phyloP scores from a whole-genome alignment of 805 yeast species.

The Babjeviella inositovora region DNA sequence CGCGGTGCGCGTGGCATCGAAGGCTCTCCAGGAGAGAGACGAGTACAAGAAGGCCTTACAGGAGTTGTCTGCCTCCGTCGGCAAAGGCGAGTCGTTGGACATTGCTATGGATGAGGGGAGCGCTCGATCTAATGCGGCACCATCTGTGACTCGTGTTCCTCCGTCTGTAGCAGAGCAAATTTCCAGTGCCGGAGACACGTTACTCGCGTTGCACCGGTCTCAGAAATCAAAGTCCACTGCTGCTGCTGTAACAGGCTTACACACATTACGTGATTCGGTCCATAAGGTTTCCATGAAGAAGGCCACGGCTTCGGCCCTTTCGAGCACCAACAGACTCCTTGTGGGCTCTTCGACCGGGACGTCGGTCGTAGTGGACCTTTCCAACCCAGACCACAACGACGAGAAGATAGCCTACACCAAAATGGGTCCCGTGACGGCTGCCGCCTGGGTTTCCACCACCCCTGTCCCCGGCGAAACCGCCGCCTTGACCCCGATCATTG shows the following conservation, averaged over 20 bases:
- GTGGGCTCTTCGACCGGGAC: slow-evolving; percentile 6
- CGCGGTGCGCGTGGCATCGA: slow-evolving; percentile 73
- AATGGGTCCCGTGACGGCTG: slow-evolving; percentile 1
- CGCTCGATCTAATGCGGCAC: slow-evolving; percentile 1
- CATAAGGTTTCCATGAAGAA: slow-evolving; percentile 5
- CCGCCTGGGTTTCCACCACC: no score
- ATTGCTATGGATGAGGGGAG: slow-evolving; percentile 1
- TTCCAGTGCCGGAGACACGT: slow-evolving; percentile 12
- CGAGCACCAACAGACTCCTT: slow-evolving; percentile 2
- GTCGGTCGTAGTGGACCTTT: neutral
- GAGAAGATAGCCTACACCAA: neutral
- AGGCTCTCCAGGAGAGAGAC: slow-evolving; percentile 60
- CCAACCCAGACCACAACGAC: neutral
- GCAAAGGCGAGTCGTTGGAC: slow-evolving; percentile 6
- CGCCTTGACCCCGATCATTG: slow-evolving; percentile 6
- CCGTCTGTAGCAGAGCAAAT: slow-evolving; percentile 9
- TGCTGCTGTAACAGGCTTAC: slow-evolving; percentile 4
- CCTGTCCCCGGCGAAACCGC: slow-evolving; percentile 1
- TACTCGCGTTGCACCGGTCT: slow-evolving; percentile 18
- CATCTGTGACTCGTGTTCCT: neutral
- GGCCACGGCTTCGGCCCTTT: slow-evolving; percentile 1
- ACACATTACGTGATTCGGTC: slow-evolving; percentile 3
- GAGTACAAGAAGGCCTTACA: slow-evolving; percentile 54
- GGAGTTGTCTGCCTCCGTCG: slow-evolving; percentile 27
- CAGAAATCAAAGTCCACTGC: slow-evolving; percentile 10